Evolutionary conservation across 176 grass and related monocot species (phyloP).

Genomic region (Oryza rufipogon): DNA sequence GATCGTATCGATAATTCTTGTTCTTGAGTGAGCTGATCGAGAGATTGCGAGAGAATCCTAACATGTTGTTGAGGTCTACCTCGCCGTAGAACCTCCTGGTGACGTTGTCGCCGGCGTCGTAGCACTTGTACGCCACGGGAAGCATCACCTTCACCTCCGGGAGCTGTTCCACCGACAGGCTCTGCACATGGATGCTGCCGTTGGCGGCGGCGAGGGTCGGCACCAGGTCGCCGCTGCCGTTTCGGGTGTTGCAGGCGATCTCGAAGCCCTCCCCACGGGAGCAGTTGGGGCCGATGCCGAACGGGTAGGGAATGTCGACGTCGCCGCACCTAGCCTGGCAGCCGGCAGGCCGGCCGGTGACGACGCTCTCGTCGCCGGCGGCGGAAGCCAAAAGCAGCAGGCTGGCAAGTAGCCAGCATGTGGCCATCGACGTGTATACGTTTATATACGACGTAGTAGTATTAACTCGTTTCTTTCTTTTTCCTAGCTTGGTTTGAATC

Average conservation of each 20-base stretch:
- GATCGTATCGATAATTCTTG: too few species aligned
- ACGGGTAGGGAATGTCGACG: conserved; percentile 39
- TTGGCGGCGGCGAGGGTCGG: background rate
- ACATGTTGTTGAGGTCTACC: background rate
- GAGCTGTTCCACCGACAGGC: background rate
- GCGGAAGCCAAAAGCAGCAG: background rate
- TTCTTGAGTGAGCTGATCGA: too few species aligned
- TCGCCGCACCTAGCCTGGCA: conserved; percentile 42
- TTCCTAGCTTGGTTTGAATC: too few species aligned
- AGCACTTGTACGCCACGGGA: background rate
- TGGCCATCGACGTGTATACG: background rate
- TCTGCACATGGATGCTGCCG: background rate
- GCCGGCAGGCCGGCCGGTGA: background rate
- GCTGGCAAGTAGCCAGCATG: too few species aligned
- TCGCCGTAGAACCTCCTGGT: background rate
- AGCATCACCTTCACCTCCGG: background rate
- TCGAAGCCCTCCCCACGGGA: conserved; percentile 18
- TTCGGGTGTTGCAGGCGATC: background rate
- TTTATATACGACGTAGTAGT: too few species aligned
- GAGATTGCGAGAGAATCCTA: too few species aligned
- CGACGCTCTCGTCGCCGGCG: background rate
- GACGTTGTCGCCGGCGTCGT: background rate
- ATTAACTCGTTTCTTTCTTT: too few species aligned
- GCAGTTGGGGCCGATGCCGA: conserved; percentile 28
- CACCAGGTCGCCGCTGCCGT: background rate